Conservation (phyloP, 2,329 filamentous ascomycete genomes). For the Colletotrichum siamense region DNA sequence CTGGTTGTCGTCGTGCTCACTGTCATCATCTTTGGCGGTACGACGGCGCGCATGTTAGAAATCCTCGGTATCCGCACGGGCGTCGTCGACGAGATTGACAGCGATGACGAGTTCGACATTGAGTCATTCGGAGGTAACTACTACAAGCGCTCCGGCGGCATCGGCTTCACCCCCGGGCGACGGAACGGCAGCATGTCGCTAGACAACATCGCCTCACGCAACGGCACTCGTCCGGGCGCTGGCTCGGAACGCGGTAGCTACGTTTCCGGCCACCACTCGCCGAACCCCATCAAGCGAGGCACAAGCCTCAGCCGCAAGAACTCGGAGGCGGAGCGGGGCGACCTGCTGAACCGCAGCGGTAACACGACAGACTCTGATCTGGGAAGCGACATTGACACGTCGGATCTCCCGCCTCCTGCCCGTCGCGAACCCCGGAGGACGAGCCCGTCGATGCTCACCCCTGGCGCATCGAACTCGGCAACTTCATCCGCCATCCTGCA, state of each 20-base stretch:
- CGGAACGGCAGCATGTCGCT: conserved; percentile 66
- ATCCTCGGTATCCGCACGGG: conserved; percentile 96
- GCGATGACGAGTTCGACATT: conserved; percentile 98
- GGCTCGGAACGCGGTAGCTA: conserved; percentile 45
- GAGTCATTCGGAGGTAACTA: conserved; percentile 79
- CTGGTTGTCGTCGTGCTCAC: conserved; percentile 96
- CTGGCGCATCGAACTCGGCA: conserved; percentile 21
- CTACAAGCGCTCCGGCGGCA: conserved; percentile 79
- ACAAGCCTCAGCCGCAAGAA: conserved; percentile 59
- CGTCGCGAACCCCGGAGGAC: conserved; percentile 45
- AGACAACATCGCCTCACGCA: conserved; percentile 49
- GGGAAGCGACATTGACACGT: conserved; percentile 69
- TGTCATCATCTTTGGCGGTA: conserved; percentile 98
- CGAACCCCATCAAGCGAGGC: conserved; percentile 47
- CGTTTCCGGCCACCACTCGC: conserved; percentile 59
- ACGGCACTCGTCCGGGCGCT: background rate
- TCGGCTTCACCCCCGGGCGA: conserved; percentile 76
- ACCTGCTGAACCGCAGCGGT: conserved; percentile 55
- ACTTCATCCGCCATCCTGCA: conserved; percentile 15
- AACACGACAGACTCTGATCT: conserved; percentile 63
- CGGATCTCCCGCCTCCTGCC: conserved; percentile 69
- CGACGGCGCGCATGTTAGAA: conserved; percentile 96
- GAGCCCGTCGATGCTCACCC: conserved; percentile 38
- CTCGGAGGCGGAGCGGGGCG: conserved; percentile 57
- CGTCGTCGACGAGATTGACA: conserved; percentile 95